These are phyloP conservation scores for Yamadazyma dendronema DNA, from an alignment of 1,139 yeast species.

Conservation along the genomic window DNA sequence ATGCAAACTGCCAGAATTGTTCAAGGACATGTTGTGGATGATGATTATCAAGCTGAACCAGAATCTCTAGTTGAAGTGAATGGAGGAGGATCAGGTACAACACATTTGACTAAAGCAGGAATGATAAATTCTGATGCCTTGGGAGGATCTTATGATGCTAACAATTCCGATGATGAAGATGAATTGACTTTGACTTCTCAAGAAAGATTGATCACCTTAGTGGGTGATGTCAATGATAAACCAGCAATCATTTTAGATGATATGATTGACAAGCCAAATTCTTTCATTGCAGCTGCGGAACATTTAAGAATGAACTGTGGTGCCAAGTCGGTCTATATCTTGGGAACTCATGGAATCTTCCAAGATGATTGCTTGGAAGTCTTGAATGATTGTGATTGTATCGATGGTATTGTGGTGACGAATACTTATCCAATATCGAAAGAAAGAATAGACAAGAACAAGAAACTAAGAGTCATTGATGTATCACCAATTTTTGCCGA, in stretches of 20 bases:
- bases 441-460: slow-evolving; percentile 52
- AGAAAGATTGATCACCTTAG: slow-evolving; percentile 90
- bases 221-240: slow-evolving; percentile 89
- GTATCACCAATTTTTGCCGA: slow-evolving; percentile 95
- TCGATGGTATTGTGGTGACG: slow-evolving; percentile 88
- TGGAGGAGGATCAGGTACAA: no score
- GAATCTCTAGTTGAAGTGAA: no score
- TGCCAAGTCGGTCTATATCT: slow-evolving; percentile 83
- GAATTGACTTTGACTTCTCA: slow-evolving; percentile 66
- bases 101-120: slow-evolving; percentile 15
- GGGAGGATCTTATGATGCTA: slow-evolving; percentile 83
- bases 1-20: slow-evolving; percentile 95
- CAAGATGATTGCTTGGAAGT: slow-evolving; percentile 82
- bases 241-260: slow-evolving; percentile 95
- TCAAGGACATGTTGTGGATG: slow-evolving; percentile 96
- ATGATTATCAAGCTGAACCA: slow-evolving; percentile 52
- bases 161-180: slow-evolving; percentile 79
- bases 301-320: slow-evolving; percentile 94
- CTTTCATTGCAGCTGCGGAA: slow-evolving; percentile 96
- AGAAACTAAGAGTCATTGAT: slow-evolving; percentile 82
- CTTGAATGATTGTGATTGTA: slow-evolving; percentile 73
- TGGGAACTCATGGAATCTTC: slow-evolving; percentile 95
- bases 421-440: slow-evolving; percentile 88
- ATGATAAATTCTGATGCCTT: slow-evolving; percentile 51
- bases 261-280: slow-evolving; percentile 92